Base-by-base conservation (phyloP, 768 basidiomycete genomes). In the Suillus clintonianus region DNA sequence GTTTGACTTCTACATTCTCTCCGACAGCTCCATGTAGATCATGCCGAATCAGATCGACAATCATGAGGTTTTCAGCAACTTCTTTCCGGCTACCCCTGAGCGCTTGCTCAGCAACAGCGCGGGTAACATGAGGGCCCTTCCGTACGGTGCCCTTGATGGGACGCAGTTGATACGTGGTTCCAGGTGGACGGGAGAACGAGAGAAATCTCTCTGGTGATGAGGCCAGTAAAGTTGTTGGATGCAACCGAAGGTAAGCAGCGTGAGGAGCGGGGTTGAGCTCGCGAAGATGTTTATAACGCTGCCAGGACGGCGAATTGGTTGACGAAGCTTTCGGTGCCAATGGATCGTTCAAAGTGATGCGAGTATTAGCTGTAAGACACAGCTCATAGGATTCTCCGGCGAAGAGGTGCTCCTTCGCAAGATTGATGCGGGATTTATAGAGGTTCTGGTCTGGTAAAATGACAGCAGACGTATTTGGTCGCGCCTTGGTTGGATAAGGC, bases 21-120 rank as follows among this genome's bases (percentile, higher is more conserved):
- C 92, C 93, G 22, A 97, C 85, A 61, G 90, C 89, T 36, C 87
- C 87, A 68, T 96, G 88, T 39, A 99, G 80, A 77, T 99, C 96
- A 67, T 97, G 92, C 39, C 95, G 87, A 70, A 97, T 97, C 55
- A 99, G 86, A 74, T 98, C 96, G 30, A 97, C 96, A 66, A 99
- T 97, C 96, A 99, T 98, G 62, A 99, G 77, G 73, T 99, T 99
- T 79, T 98, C 96, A 0, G 95, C 96, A 2, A 96, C 87, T 75
- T 99, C 96, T 74, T 99, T 99, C 48, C 79, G 80, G 73, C 85
- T 90, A 6, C 89, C 88, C 15, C 80, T 80, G 62, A 91, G 76
- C 15, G 83, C 74, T 75, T 87, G 68, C 69, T 90, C 87, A n/a
- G 89, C 89, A 55, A 86, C 83, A 61, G 82, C 85, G 32, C 86